Evolutionary conservation across 179 eudicot species (phyloP), one percentile per base, ranked within the genome.

Genomic region (Spinacia oleracea): DNA sequence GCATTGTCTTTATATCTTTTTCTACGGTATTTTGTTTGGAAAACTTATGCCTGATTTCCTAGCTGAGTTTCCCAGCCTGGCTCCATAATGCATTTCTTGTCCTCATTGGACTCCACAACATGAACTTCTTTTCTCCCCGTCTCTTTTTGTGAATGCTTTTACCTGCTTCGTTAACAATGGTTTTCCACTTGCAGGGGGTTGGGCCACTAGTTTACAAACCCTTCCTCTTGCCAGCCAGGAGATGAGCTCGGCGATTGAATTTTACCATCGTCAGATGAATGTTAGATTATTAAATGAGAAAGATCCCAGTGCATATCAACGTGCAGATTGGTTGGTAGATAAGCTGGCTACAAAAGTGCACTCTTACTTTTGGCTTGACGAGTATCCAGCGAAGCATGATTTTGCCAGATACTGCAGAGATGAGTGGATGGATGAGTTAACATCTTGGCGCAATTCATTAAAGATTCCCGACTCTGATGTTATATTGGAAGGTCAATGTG

Each of bases 291-390:
- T 90, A 65, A 91, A 92, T 71, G 94, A 91, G 80, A 89, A 78
- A 34, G 88, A 89, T 67, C 34, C 86, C 27, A 31, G 72, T 72
- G 89, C 83, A 43, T 89, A 89, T 76, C 88, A 89, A 75, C 94
- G 99, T 20, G 86, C 89, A 58, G 98, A 96, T 84, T 96, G 99
- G 99, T 84, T 93, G 77, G 90, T 91, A 20, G 89, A 93, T 80
- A 91, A 90, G 88, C 80, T 96, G 81, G 81, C 81, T 76, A 96
- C 91, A 32, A 89, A 90, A 87, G 98, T 93, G 50, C 98, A 96
- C 81, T 89, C 99, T 8, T 91, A 89, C 85, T 93, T 90, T 76
- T 93, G 98, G 99, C 94, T 96, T 62, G 99, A 93, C 72, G 97
- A 93, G 86, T 93, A 85, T 81, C 85, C 97, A 1, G 91, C 85